Percentiles rank a stretch among this genome's conserved stretches.
These are phyloP conservation scores for Hippophae gyantsensis DNA, from an alignment of 306 rosid species.

Conservation along the genomic window DNA sequence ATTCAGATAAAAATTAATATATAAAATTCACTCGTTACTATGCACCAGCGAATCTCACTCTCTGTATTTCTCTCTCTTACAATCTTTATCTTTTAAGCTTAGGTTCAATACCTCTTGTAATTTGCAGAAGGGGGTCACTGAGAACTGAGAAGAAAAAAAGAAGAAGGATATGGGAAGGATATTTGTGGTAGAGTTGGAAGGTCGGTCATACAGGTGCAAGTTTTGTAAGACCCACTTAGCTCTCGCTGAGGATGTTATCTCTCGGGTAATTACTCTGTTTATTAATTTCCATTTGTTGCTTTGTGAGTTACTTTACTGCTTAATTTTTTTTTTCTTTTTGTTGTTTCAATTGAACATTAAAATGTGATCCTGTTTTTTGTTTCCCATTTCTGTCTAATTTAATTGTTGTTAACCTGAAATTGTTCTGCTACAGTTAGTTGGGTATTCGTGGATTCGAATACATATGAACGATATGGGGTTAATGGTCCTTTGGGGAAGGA, in stretches of 20 bases:
- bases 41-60: background rate
- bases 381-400: too few species aligned
- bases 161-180: constrained; percentile 51
- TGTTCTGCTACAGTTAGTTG: too few species aligned
- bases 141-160: background rate
- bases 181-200: constrained; percentile 76
- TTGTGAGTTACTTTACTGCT: too few species aligned
- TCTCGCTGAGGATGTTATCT: constrained; percentile 60
- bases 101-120: background rate
- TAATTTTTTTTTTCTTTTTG: too few species aligned
- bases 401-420: too few species aligned
- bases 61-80: background rate
- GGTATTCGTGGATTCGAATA: too few species aligned
- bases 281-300: background rate
- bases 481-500: too few species aligned
- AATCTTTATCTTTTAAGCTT: background rate
- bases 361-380: too few species aligned
- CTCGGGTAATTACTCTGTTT: constrained; percentile 36
- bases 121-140: background rate
- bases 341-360: too few species aligned
- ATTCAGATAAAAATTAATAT: too few species aligned
- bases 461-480: too few species aligned
- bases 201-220: constrained; percentile 79
- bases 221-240: constrained; percentile 85
- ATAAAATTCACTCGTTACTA: too few species aligned